Conservation (phyloP, 257 asterid species). For the Plectranthus barbatus region DNA sequence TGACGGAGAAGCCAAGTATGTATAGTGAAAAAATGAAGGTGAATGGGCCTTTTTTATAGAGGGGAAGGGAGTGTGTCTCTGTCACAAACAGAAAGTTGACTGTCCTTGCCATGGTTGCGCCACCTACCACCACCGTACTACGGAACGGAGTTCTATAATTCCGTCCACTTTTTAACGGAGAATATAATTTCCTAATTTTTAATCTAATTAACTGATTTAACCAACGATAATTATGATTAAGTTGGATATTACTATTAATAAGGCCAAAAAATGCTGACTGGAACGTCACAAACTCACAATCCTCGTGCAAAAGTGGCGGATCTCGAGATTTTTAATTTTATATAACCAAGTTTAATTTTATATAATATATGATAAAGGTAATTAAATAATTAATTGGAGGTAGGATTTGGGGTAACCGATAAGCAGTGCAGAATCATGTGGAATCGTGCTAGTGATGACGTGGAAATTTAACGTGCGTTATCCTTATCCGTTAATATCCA, state of each 20-base stretch:
- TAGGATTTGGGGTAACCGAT: conserved; percentile 12
- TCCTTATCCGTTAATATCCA: conserved; percentile 3
- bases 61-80: neutral
- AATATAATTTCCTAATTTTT: neutral
- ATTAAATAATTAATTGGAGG: neutral
- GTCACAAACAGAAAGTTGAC: neutral
- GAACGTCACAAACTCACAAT: too few species aligned
- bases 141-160: conserved; percentile 2
- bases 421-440: neutral
- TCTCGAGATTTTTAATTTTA: too few species aligned
- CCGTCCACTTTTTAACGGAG: neutral
- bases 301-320: too few species aligned
- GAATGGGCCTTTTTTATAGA: neutral
- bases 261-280: too few species aligned
- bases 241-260: too few species aligned
- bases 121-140: conserved; percentile 25
- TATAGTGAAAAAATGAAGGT: neutral
- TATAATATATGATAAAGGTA: too few species aligned
- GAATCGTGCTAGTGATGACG: neutral
- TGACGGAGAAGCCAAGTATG: neutral
- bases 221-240: too few species aligned
- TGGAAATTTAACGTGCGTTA: conserved; percentile 16
- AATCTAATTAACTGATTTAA: too few species aligned
- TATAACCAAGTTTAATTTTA: too few species aligned
- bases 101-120: neutral